phyloP scores from a whole-genome alignment of 73 alveolate species.

The Paraurostyla sp. region DNA sequence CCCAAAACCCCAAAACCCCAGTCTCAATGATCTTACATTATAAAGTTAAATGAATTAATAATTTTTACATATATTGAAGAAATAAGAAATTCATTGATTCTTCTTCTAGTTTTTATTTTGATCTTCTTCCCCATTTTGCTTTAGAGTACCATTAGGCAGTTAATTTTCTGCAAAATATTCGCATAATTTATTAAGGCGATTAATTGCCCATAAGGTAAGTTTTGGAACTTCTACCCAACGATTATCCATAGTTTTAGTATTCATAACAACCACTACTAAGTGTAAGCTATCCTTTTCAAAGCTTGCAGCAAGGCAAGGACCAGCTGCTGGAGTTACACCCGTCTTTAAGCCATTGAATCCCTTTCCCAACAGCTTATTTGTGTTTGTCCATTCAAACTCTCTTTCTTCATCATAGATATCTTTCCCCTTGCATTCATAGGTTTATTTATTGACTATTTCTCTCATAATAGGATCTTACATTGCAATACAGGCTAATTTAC shows the following conservation, averaged over 20 bases:
- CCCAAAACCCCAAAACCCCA: too few relatives aligned
- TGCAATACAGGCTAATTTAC: conserved; percentile 49
- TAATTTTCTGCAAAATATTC: too few relatives aligned
- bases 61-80: too few relatives aligned
- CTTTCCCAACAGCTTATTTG: conserved; percentile 43
- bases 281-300: background rate
- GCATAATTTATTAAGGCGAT: too few relatives aligned
- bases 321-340: conserved; percentile 66
- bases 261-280: conserved; percentile 21
- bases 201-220: conserved; percentile 48
- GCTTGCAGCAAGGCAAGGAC: conserved; percentile 61
- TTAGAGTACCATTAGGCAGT: too few relatives aligned
- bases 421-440: background rate
- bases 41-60: too few relatives aligned
- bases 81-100: too few relatives aligned
- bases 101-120: too few relatives aligned
- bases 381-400: conserved; percentile 41
- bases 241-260: conserved; percentile 48
- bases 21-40: too few relatives aligned
- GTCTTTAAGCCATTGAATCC: conserved; percentile 58
- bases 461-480: conserved; percentile 52
- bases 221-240: conserved; percentile 56
- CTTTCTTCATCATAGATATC: background rate
- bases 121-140: too few relatives aligned
- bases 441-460: conserved; percentile 23